These are phyloP conservation scores for Ceratocystis destructans DNA, from an alignment of 2,329 filamentous ascomycete genomes.

Conservation along the genomic window DNA sequence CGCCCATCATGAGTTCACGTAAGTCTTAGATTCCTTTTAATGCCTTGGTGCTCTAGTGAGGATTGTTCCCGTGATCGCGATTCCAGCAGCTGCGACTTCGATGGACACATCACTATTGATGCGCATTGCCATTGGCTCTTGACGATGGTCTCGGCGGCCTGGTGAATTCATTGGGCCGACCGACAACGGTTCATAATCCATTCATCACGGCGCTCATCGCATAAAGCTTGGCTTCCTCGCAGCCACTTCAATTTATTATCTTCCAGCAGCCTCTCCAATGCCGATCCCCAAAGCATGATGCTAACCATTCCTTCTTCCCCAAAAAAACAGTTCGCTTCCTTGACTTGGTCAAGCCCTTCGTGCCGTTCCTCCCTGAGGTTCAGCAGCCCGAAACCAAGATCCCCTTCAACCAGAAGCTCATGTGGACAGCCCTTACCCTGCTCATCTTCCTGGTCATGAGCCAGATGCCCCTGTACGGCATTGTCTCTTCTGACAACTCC, in stretches of 20 bases:
- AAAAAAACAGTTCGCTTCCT: conserved; percentile 74
- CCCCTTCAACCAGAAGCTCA: conserved; percentile 96
- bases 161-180: background rate
- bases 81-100: background rate
- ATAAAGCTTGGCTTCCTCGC: background rate
- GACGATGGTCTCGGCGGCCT: background rate
- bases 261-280: background rate
- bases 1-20: conserved; percentile 42
- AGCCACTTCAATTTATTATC: background rate
- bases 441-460: conserved; percentile 99
- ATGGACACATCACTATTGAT: background rate
- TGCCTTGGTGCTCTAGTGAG: background rate
- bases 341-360: conserved; percentile 98
- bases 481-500: conserved; percentile 95
- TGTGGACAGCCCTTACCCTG: conserved; percentile 88
- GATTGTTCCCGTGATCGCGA: background rate
- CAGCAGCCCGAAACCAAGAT: conserved; percentile 97
- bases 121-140: background rate
- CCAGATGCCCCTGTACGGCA: conserved; percentile 98
- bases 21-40: conserved; percentile 26
- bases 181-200: background rate
- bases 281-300: background rate
- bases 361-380: conserved; percentile 98
- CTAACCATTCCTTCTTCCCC: conserved; percentile 15
- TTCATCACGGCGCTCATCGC: background rate